These are phyloP conservation scores for Hypomontagnella monticulosa DNA, from an alignment of 495 filamentous ascomycete genomes.

Conservation along the genomic window DNA sequence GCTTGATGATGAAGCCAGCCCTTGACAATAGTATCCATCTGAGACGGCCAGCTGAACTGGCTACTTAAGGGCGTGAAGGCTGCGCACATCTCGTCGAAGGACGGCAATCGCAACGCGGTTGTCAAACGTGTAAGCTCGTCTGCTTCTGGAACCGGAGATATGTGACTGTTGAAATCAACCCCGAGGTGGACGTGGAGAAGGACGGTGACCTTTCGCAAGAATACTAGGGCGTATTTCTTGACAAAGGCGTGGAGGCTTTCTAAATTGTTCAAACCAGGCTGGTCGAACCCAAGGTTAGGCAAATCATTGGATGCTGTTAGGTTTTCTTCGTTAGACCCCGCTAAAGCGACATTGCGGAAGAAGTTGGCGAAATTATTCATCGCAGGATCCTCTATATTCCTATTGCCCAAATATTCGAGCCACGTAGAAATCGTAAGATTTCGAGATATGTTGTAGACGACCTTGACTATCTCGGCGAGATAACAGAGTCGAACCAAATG, in stretches of 20 bases:
- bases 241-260: slow-evolving; percentile 59
- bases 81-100: slow-evolving; percentile 79
- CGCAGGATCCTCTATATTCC: slow-evolving; percentile 46
- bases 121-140: slow-evolving; percentile 87
- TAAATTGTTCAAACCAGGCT: slow-evolving; percentile 54
- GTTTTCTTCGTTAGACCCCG: slow-evolving; percentile 40
- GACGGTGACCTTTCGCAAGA: slow-evolving; percentile 85
- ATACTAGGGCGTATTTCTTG: slow-evolving; percentile 84
- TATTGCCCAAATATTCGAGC: slow-evolving; percentile 49
- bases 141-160: slow-evolving; percentile 69
- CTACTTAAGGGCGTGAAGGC: slow-evolving; percentile 53
- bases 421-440: slow-evolving; percentile 52
- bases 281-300: slow-evolving; percentile 53
- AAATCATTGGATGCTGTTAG: slow-evolving; percentile 20
- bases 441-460: slow-evolving; percentile 62
- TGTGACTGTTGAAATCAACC: slow-evolving; percentile 82
- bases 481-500: slow-evolving; percentile 91
- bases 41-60: slow-evolving; percentile 52
- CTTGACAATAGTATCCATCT: slow-evolving; percentile 58
- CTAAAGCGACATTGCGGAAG: slow-evolving; percentile 48
- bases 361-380: slow-evolving; percentile 58
- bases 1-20: slow-evolving; percentile 82
- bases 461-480: slow-evolving; percentile 88
- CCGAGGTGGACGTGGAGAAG: slow-evolving; percentile 89
- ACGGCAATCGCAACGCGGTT: slow-evolving; percentile 75